phyloP scores from a whole-genome alignment of 345 rosid species.

The Hibiscus syriacus region DNA sequence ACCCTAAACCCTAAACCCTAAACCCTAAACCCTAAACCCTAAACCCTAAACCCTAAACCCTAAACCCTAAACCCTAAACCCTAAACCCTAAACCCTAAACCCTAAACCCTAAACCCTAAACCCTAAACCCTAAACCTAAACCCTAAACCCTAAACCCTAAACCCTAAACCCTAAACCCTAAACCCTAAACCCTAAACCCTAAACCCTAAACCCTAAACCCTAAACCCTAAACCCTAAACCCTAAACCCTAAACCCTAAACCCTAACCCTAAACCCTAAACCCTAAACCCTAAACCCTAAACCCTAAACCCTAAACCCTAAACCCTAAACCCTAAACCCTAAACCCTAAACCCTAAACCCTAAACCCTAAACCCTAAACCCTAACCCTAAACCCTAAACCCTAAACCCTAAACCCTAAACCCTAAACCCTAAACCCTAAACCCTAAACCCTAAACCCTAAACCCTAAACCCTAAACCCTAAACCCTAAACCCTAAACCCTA shows the following conservation, averaged over 20 bases:
- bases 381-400: constrained; percentile 22
- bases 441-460: constrained; percentile 19
- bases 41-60: background rate
- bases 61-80: constrained; percentile 8
- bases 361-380: constrained; percentile 15
- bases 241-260: constrained; percentile 15
- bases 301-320: constrained; percentile 26
- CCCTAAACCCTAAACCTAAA: constrained; percentile 6
- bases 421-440: constrained; percentile 18
- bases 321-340: constrained; percentile 16
- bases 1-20: too few species aligned
- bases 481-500: constrained; percentile 16
- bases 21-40: too few species aligned
- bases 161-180: constrained; percentile 20
- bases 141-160: constrained; percentile 17
- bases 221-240: constrained; percentile 23
- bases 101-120: constrained; percentile 6
- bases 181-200: constrained; percentile 15
- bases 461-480: constrained; percentile 18
- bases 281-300: constrained; percentile 15
- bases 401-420: constrained; percentile 22
- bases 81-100: constrained; percentile 2
- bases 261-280: constrained; percentile 20
- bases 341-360: constrained; percentile 19
- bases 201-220: constrained; percentile 23